Conservation (phyloP, 345 rosid species). For the Kandelia obovata region DNA sequence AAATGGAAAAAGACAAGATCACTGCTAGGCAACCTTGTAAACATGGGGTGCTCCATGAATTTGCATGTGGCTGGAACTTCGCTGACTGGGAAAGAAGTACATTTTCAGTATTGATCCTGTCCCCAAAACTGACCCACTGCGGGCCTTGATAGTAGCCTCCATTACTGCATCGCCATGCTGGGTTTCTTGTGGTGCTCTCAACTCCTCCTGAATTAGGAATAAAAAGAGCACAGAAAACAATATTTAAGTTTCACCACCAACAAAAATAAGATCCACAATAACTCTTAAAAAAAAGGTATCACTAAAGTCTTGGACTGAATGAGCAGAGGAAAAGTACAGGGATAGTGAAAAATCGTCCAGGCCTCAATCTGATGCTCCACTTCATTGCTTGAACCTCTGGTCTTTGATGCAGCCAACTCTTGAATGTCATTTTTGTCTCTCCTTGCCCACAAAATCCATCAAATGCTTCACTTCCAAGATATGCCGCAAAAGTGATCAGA, state of each 20-base stretch:
- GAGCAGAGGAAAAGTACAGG: slow-evolving; percentile 49
- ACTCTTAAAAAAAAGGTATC: background rate
- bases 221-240: slow-evolving; percentile 12
- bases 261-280: background rate
- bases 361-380: slow-evolving; percentile 92
- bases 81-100: slow-evolving; percentile 93
- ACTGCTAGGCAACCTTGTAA: slow-evolving; percentile 52
- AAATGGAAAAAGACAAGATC: background rate
- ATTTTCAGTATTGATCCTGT: slow-evolving; percentile 83
- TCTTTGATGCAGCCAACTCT: slow-evolving; percentile 85
- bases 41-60: slow-evolving; percentile 92
- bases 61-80: slow-evolving; percentile 76
- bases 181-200: slow-evolving; percentile 77
- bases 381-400: slow-evolving; percentile 97
- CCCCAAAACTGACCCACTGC: slow-evolving; percentile 88
- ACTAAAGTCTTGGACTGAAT: background rate
- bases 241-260: slow-evolving; percentile 1
- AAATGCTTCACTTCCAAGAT: slow-evolving; percentile 92
- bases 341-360: slow-evolving; percentile 81
- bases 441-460: slow-evolving; percentile 88
- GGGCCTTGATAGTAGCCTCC: slow-evolving; percentile 85
- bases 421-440: slow-evolving; percentile 67
- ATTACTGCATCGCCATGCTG: slow-evolving; percentile 95
- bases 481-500: slow-evolving; percentile 94
- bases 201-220: slow-evolving; percentile 54